phyloP scores from a whole-genome alignment of 164 flowering plant species.

The Litsea cubeba region DNA sequence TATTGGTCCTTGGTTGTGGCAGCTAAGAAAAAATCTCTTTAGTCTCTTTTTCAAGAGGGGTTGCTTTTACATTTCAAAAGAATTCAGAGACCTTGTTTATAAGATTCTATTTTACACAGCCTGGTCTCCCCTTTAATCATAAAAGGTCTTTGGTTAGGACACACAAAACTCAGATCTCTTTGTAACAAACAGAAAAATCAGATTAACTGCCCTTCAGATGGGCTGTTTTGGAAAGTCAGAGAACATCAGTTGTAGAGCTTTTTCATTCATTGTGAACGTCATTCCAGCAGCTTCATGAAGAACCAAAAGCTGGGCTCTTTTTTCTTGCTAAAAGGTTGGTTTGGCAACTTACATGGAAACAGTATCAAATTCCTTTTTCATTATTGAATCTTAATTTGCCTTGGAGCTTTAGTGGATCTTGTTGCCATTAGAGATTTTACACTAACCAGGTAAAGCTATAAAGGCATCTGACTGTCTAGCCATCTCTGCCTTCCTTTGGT shows the following conservation, averaged over 20 bases:
- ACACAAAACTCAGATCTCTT: too few species aligned
- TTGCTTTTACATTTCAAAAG: too few species aligned
- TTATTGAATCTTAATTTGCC: neutral
- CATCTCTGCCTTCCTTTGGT: constrained; percentile 99
- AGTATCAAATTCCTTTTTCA: neutral
- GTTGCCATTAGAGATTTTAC: constrained; percentile 6
- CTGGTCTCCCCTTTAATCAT: too few species aligned
- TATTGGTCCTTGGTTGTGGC: too few species aligned
- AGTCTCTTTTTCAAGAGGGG: too few species aligned
- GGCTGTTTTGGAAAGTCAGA: neutral
- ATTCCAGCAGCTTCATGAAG: neutral
- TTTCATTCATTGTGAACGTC: too few species aligned
- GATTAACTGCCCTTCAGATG: neutral
- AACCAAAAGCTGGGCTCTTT: too few species aligned
- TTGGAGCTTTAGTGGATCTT: neutral
- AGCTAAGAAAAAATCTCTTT: too few species aligned
- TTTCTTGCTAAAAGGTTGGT: neutral
- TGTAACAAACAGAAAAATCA: neutral
- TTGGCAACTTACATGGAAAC: neutral
- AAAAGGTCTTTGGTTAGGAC: too few species aligned
- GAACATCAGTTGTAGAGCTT: too few species aligned
- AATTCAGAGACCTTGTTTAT: too few species aligned
- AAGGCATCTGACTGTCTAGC: constrained; percentile 97
- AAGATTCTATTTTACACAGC: too few species aligned
- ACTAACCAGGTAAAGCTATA: constrained; percentile 96